Conservation (phyloP, 345 rosid species). For the Angophora floribunda region DNA sequence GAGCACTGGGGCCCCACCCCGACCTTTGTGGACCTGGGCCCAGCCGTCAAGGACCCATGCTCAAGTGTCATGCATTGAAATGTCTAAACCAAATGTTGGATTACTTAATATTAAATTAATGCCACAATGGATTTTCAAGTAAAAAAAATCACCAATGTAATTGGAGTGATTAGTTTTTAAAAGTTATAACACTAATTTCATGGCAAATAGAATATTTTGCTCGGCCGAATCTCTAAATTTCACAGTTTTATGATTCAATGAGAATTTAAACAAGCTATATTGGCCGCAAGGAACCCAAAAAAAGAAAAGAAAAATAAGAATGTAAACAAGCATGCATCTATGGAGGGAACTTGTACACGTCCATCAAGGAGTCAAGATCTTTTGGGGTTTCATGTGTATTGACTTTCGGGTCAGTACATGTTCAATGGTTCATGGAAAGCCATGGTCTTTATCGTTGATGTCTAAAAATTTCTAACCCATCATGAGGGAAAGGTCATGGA, state of each 20-base stretch:
- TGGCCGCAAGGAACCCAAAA: not conserved
- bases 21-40: not conserved
- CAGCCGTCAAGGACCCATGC: not conserved
- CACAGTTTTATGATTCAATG: not conserved
- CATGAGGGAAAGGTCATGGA: not conserved
- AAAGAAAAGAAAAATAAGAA: not conserved
- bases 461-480: not conserved
- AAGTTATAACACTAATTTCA: not conserved
- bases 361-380: not conserved
- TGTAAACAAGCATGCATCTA: not conserved
- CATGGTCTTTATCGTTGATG: not conserved
- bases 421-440: not conserved
- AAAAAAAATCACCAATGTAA: not conserved
- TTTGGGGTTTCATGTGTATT: not conserved
- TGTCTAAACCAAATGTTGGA: not conserved
- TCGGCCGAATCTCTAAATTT: no score
- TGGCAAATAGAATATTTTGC: not conserved
- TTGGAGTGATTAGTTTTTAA: not conserved
- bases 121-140: not conserved
- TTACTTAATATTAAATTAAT: not conserved
- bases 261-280: not conserved
- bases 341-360: not conserved
- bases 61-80: accelerated
- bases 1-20: not conserved
- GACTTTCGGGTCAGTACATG: not conserved